Evolutionary conservation across 371 early-diverging fungal species (phyloP).

Genomic region (Rhizopus delemar): DNA sequence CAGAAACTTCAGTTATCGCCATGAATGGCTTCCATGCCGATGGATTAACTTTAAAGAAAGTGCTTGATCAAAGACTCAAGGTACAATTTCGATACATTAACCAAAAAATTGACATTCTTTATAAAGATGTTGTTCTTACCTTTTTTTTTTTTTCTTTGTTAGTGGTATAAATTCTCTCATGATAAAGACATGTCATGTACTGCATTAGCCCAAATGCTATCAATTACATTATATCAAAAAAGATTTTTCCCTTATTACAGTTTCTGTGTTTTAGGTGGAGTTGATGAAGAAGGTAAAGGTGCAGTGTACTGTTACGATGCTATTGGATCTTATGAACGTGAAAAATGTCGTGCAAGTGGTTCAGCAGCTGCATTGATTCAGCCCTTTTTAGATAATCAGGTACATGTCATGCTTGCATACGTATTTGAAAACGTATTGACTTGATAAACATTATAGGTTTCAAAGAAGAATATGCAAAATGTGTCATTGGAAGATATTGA

Average conservation of each 20-base stretch:
- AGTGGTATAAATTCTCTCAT: constrained; percentile 93
- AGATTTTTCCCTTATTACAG: constrained; percentile 99
- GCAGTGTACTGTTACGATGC: constrained; percentile 97
- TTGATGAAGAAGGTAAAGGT: constrained; percentile 90
- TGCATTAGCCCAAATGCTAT: constrained; percentile 94
- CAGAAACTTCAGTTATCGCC: constrained; percentile 85
- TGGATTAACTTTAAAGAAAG: constrained; percentile 82
- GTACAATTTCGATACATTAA: constrained; percentile 39
- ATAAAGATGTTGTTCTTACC: no score
- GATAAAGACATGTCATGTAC: constrained; percentile 85
- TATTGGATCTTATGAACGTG: constrained; percentile 92
- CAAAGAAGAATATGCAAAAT: constrained; percentile 65
- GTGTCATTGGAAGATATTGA: constrained; percentile 41
- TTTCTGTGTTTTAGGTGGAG: constrained; percentile 90
- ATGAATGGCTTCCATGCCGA: constrained; percentile 97
- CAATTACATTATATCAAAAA: constrained; percentile 90
- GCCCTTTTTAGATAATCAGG: constrained; percentile 98
- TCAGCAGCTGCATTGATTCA: constrained; percentile 93
- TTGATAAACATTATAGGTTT: constrained; percentile 21
- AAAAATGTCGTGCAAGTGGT: constrained; percentile 83
- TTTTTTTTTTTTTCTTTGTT: constrained; percentile 3
- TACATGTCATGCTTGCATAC: no score
- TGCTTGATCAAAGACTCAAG: constrained; percentile 86
- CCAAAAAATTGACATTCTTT: no score
- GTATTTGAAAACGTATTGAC: no score